Evolutionary conservation across 2,329 filamentous ascomycete genomes (phyloP).

Genomic region (Fusarium kyushuense): DNA sequence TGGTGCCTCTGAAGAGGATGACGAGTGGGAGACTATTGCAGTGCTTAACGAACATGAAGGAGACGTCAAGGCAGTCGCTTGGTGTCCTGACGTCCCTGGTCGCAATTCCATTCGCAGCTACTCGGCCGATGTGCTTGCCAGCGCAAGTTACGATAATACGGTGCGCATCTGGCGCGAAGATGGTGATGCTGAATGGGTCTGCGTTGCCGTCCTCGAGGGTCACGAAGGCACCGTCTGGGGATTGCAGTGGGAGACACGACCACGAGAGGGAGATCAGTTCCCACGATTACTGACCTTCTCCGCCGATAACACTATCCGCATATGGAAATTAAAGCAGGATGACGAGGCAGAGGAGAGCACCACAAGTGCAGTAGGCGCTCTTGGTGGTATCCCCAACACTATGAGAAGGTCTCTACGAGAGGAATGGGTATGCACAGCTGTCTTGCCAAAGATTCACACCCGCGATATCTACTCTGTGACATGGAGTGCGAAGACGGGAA

Average conservation of each 20-base stretch:
- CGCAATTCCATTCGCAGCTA: conserved; percentile 61
- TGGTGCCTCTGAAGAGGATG: conserved; percentile 76
- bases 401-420: conserved; percentile 84
- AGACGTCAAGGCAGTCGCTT: conserved; percentile 93
- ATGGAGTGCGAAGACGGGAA: conserved; percentile 83
- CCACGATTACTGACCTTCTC: conserved; percentile 83
- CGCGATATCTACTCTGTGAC: conserved; percentile 85
- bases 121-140: conserved; percentile 80
- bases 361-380: conserved; percentile 54
- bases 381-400: conserved; percentile 84
- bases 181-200: conserved; percentile 89
- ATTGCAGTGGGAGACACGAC: conserved; percentile 74
- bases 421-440: conserved; percentile 82
- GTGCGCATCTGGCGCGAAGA: conserved; percentile 92
- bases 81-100: conserved; percentile 79
- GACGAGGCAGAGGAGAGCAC: conserved; percentile 52
- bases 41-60: conserved; percentile 94
- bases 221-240: conserved; percentile 93
- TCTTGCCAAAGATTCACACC: conserved; percentile 81
- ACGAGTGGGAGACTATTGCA: conserved; percentile 96
- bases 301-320: conserved; percentile 81
- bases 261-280: conserved; percentile 57
- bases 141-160: conserved; percentile 93
- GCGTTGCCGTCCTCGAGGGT: conserved; percentile 82
- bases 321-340: conserved; percentile 78